Conservation (phyloP, 129 eudicot species). For the Chrysanthemum lavandulifolium region DNA sequence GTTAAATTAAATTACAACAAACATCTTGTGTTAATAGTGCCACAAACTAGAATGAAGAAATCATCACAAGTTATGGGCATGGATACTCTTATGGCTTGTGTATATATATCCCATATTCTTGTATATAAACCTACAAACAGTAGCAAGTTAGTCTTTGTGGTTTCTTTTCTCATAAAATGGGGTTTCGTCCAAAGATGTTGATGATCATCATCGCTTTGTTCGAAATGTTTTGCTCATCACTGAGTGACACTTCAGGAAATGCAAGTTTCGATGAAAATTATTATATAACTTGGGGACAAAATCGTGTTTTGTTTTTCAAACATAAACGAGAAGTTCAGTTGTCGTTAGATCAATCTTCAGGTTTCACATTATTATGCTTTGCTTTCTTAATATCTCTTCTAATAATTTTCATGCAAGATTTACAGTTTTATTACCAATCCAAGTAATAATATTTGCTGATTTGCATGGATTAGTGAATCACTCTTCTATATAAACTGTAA, state of each 20-base stretch:
- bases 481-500: no score
- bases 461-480: not conserved
- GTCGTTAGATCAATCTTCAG: conserved; percentile 56
- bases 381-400: not conserved
- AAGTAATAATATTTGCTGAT: not conserved
- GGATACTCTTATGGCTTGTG: not conserved
- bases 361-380: conserved; percentile 20
- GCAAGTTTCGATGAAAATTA: conserved; percentile 52
- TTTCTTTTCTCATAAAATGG: conserved; percentile 21
- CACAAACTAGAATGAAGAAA: no score
- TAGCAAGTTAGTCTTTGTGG: conserved; percentile 4
- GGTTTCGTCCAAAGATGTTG: conserved; percentile 1
- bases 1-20: no score
- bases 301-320: conserved; percentile 37
- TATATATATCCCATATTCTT: conserved; percentile 28
- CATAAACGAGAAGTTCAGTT: conserved; percentile 50
- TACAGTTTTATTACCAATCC: not conserved
- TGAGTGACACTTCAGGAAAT: conserved; percentile 12
- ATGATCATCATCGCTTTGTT: conserved; percentile 10
- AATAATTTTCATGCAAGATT: not conserved
- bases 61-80: no score
- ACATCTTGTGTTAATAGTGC: no score
- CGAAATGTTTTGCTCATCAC: conserved; percentile 9
- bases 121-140: not conserved
- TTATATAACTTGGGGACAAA: conserved; percentile 58